Base-by-base conservation (phyloP, 108 stramenopile genomes). In the Pseudonitzschia pungens region DNA sequence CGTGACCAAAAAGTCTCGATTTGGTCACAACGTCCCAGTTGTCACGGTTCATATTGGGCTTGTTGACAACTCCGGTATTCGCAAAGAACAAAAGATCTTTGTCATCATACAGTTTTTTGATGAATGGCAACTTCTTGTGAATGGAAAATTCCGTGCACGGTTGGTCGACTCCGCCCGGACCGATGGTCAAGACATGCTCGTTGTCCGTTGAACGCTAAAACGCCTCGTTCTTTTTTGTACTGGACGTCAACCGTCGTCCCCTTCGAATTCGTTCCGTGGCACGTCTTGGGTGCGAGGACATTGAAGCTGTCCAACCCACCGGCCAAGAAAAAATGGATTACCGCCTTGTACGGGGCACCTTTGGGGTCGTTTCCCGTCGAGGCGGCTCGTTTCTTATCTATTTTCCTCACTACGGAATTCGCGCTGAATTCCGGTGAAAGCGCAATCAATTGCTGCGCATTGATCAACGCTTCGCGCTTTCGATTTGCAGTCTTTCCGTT, bases 41-140 rank as follows among this genome's bases (percentile, higher is more conserved):
- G 1, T 48, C 14, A 10, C 2, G 5, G 1, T 4, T 48, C 20
- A 41, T 65, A 1, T 32, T 80, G 41, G 79, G 76, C 68, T 77
- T 76, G 21, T 80, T 75, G 18, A 93, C 53, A n/a, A 81, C 77
- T n/a, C 92, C 92, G 40, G 83, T 81, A 65, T 93, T 93, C 32
- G 89, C 81, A 53, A 90, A 72, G 68, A 90, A 93, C 10, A 75
- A 41, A 33, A 82, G 63, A 63, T 90, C 86, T 14, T 79, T 80
- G 15, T 76, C 83, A 36, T 87, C 69, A 81, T 89, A 92, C 59
- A 90, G 51, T 57, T 59, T 21, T 68, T 83, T 57, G 5, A 84
- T 53, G 28, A 44, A 16, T 21, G 31, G 24, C 1, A 88, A 71
- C 12, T 65, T 33, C 0, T 74, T 73, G 57, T 90, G 83, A 11